These are phyloP conservation scores for Cicer yamashitae DNA, from an alignment of 306 rosid species.

Conservation along the genomic window DNA sequence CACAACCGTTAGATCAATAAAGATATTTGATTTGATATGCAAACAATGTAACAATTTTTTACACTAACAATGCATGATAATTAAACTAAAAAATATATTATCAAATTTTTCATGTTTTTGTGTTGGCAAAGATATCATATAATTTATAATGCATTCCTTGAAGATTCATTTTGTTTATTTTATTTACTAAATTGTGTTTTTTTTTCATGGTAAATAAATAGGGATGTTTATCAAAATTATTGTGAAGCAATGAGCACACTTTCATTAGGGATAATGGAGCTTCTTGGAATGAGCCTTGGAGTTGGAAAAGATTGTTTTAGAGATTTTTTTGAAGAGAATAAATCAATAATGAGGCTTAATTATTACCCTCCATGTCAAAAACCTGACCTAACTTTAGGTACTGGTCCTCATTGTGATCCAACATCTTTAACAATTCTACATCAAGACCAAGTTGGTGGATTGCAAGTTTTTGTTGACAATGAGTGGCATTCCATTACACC, in stretches of 20 bases:
- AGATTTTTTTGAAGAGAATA: conserved; percentile 76
- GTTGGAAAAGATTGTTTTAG: conserved; percentile 62
- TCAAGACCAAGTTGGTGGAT: conserved; percentile 90
- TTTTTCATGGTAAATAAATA: conserved; percentile 6
- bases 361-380: conserved; percentile 93
- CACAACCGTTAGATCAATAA: too few relatives aligned
- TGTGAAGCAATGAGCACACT: conserved; percentile 90
- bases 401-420: conserved; percentile 98
- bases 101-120: not conserved
- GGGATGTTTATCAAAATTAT: conserved; percentile 77
- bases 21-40: too few relatives aligned
- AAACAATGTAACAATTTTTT: too few relatives aligned
- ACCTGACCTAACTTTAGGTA: conserved; percentile 85
- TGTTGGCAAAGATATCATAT: not conserved
- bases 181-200: conserved; percentile 1
- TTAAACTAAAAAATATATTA: not conserved
- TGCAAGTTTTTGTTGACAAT: conserved; percentile 84
- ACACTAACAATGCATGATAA: too few relatives aligned
- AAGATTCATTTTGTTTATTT: too few relatives aligned
- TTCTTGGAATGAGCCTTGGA: conserved; percentile 87
- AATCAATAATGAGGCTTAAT: conserved; percentile 91
- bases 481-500: conserved; percentile 83
- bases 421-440: conserved; percentile 93
- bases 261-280: conserved; percentile 91
- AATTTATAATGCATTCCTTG: too few relatives aligned